A percentile compares a stretch with the other conserved stretches of the same genome.
Conservation (phyloP, 306 rosid species). For the Cucumis cinereus region DNA sequence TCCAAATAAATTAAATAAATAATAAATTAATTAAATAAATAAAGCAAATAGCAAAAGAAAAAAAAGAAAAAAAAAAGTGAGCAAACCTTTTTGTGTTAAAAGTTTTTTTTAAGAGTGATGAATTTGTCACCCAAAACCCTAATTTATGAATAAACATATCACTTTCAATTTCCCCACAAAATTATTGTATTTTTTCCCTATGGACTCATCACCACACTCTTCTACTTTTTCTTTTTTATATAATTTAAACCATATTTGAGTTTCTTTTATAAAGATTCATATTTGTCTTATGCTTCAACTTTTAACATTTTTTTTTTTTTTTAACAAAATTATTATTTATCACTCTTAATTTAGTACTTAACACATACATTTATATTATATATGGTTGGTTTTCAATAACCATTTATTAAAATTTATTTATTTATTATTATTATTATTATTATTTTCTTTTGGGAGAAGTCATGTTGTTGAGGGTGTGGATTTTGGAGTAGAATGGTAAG, state of each 20-base stretch:
- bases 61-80: neutral
- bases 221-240: neutral
- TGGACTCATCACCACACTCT: neutral
- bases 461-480: too few species aligned
- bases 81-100: neutral
- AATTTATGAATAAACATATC: neutral
- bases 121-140: conserved; percentile 1
- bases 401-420: too few species aligned
- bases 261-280: neutral
- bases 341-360: too few species aligned
- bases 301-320: too few species aligned
- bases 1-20: neutral
- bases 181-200: neutral
- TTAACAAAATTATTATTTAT: too few species aligned
- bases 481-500: too few species aligned
- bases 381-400: too few species aligned
- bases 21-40: neutral
- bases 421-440: too few species aligned
- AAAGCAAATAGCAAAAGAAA: neutral
- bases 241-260: neutral
- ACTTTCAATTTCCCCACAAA: neutral
- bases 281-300: too few species aligned
- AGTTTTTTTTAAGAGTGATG: neutral
- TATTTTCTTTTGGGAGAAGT: too few species aligned
- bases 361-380: too few species aligned